phyloP scores from a whole-genome alignment of 192 early-diverging fungal genomes.

The Oehlia diaphana region DNA sequence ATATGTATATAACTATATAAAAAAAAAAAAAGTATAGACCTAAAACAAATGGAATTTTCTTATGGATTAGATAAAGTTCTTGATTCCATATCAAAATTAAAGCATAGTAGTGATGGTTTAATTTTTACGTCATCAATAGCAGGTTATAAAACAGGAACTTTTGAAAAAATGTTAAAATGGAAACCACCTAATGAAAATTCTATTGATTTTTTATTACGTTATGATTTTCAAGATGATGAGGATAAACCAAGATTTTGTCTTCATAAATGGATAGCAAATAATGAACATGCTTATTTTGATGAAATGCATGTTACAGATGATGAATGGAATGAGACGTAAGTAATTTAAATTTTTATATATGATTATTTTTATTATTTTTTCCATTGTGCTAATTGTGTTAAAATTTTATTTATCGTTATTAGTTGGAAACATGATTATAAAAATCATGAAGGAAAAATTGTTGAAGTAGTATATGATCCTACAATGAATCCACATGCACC shows the following conservation, averaged over 20 bases:
- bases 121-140: constrained; percentile 69
- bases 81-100: constrained; percentile 55
- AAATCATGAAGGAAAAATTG: constrained; percentile 55
- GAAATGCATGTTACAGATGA: constrained; percentile 54
- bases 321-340: constrained; percentile 52
- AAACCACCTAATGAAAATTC: constrained; percentile 83
- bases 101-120: constrained; percentile 72
- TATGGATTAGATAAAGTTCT: constrained; percentile 64
- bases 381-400: not conserved
- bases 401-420: not conserved
- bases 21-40: constrained; percentile 46
- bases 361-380: not conserved
- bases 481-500: constrained; percentile 37
- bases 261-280: constrained; percentile 43
- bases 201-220: constrained; percentile 66
- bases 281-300: constrained; percentile 44
- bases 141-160: constrained; percentile 68
- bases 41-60: constrained; percentile 69
- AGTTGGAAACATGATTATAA: constrained; percentile 34
- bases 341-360: too few relatives aligned
- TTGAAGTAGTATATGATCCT: constrained; percentile 65
- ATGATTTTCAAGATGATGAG: constrained; percentile 24
- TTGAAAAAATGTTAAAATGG: constrained; percentile 80
- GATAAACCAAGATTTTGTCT: constrained; percentile 50
- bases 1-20: not conserved